These are phyloP conservation scores for Alternaria sp. DNA, from an alignment of 2,329 filamentous ascomycete genomes.

Conservation along the genomic window DNA sequence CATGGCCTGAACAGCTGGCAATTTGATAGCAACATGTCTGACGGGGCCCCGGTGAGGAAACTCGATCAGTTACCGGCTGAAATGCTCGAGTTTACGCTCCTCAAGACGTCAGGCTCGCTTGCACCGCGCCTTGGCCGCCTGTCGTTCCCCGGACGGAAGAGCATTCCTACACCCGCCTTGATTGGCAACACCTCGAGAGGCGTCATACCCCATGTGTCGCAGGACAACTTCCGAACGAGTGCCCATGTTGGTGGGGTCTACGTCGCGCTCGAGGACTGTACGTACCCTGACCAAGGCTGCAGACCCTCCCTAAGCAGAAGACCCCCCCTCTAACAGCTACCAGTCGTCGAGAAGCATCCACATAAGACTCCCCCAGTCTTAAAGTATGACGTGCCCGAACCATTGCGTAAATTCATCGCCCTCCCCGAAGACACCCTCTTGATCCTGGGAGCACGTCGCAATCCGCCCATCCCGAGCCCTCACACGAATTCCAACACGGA, in stretches of 20 bases:
- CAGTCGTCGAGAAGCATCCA: conserved; percentile 70
- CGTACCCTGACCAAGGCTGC: conserved; percentile 47
- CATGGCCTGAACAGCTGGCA: not conserved
- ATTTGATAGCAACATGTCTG: conserved; percentile 19
- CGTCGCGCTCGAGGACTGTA: conserved; percentile 91
- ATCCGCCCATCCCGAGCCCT: conserved; percentile 76
- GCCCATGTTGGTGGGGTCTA: conserved; percentile 75
- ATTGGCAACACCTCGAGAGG: conserved; percentile 83
- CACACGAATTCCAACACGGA: conserved; percentile 72
- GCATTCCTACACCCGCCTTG: conserved; percentile 84
- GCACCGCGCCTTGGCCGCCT: conserved; percentile 74
- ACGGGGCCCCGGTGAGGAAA: conserved; percentile 13
- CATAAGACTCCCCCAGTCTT: conserved; percentile 62
- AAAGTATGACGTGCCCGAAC: conserved; percentile 56
- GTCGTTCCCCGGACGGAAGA: conserved; percentile 66
- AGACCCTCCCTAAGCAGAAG: conserved; percentile 41
- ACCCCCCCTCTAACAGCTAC: conserved; percentile 43
- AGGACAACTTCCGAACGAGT: conserved; percentile 76
- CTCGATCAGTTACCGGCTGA: conserved; percentile 46
- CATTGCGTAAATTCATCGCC: conserved; percentile 79
- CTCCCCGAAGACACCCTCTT: conserved; percentile 71
- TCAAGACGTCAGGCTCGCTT: conserved; percentile 50
- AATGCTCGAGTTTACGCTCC: conserved; percentile 57
- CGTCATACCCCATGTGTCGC: conserved; percentile 84
- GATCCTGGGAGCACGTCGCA: conserved; percentile 78